Evolutionary conservation across 805 yeast species (phyloP).

Genomic region (Metschnikowia lochheadii): DNA sequence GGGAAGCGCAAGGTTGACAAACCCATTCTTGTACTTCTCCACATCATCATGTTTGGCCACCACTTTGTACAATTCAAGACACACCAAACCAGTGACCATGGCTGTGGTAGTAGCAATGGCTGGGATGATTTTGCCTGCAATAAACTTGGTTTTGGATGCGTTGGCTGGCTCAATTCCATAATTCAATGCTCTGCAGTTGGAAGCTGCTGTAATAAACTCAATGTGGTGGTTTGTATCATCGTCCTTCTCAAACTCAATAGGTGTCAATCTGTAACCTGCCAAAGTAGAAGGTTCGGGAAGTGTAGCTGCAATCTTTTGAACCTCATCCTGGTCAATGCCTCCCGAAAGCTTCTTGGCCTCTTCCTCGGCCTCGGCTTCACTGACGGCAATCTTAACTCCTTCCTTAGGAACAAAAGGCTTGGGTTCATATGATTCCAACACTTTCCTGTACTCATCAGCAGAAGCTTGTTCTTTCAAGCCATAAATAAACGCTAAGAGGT

Average conservation of each 20-base stretch:
- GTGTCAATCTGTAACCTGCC: constrained; percentile 80
- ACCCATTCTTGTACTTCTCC: constrained; percentile 90
- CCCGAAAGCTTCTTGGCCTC: constrained; percentile 46
- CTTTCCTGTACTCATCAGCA: constrained; percentile 49
- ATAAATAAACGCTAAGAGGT: constrained; percentile 83
- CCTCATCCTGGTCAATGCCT: constrained; percentile 54
- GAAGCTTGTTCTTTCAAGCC: constrained; percentile 78
- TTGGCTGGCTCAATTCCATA: constrained; percentile 88
- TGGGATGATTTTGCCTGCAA: constrained; percentile 97
- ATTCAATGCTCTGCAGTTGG: constrained; percentile 92
- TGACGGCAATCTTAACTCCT: constrained; percentile 76
- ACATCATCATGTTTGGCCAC: constrained; percentile 68
- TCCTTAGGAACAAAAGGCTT: constrained; percentile 69
- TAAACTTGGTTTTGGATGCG: constrained; percentile 84
- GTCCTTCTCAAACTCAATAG: constrained; percentile 97
- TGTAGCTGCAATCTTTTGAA: constrained; percentile 65
- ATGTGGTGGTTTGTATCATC: constrained; percentile 96
- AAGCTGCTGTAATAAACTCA: constrained; percentile 92
- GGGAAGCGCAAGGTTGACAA: constrained; percentile 87
- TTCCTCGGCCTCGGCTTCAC: constrained; percentile 86
- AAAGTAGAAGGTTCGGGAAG: constrained; percentile 86
- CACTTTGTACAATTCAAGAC: constrained; percentile 88
- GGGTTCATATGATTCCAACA: constrained; percentile 43
- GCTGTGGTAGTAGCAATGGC: constrained; percentile 99
- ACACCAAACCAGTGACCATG: constrained; percentile 89